Evolutionary conservation across 1,284 basidiomycete species (phyloP).

Genomic region (Sparassis latifolia): DNA sequence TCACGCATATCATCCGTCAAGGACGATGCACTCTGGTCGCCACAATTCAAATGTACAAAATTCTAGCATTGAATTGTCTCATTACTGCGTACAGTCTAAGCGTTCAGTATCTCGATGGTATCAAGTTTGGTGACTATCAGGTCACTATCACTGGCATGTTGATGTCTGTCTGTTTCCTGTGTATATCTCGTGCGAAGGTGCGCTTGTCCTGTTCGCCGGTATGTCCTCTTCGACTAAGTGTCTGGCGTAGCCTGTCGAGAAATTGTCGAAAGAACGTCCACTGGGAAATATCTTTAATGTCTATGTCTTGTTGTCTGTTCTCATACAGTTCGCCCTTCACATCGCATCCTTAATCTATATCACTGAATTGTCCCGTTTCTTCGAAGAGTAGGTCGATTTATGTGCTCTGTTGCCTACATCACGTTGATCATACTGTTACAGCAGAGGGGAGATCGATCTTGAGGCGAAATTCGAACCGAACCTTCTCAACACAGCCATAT

Average conservation of each 20-base stretch:
- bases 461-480: slow-evolving; percentile 94
- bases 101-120: slow-evolving; percentile 94
- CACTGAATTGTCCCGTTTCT: slow-evolving; percentile 71
- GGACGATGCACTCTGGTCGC: slow-evolving; percentile 95
- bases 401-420: slow-evolving; percentile 1
- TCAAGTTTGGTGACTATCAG: slow-evolving; percentile 97
- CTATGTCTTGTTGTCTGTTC: slow-evolving; percentile 86
- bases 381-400: slow-evolving; percentile 62
- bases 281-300: slow-evolving; percentile 93
- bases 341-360: slow-evolving; percentile 88
- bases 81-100: slow-evolving; percentile 95
- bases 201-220: slow-evolving; percentile 10
- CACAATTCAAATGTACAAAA: slow-evolving; percentile 99
- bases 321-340: slow-evolving; percentile 89
- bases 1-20: slow-evolving; percentile 93
- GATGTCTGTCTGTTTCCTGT: slow-evolving; percentile 96
- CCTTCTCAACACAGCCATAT: slow-evolving; percentile 91
- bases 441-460: slow-evolving; percentile 77
- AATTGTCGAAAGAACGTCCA: slow-evolving; percentile 85
- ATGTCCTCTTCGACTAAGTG: too few species aligned
- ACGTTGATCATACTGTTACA: slow-evolving; percentile 10
- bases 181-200: slow-evolving; percentile 94
- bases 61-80: slow-evolving; percentile 90
- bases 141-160: slow-evolving; percentile 90
- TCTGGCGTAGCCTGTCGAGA: slow-evolving; percentile 75